Conservation (phyloP, 352 stramenopile genomes). For the Phytophthora crassamura region DNA sequence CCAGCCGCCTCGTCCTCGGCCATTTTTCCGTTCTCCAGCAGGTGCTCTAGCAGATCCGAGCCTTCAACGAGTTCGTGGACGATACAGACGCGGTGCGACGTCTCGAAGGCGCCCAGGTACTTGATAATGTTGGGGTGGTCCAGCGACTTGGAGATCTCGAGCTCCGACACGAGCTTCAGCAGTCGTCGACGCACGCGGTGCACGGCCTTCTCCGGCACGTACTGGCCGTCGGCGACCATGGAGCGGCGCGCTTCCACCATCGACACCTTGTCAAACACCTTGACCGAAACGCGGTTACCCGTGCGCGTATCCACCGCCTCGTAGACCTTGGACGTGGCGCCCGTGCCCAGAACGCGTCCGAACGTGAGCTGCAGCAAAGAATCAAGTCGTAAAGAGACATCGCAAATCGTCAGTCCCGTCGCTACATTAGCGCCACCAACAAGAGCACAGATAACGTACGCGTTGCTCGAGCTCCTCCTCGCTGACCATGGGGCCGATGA, state of each 20-base stretch:
- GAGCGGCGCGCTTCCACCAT: conserved; percentile 83
- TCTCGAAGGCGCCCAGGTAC: conserved; percentile 78
- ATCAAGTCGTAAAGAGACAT: conserved; percentile 10
- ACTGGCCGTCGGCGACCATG: conserved; percentile 72
- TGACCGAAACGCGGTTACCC: conserved; percentile 66
- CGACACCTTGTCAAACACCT: conserved; percentile 85
- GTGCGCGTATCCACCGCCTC: conserved; percentile 61
- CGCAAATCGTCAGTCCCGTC: conserved; percentile 23
- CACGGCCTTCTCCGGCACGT: conserved; percentile 71
- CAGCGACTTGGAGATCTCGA: conserved; percentile 80
- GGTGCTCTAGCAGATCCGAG: conserved; percentile 73
- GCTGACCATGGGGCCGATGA: conserved; percentile 71
- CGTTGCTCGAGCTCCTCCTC: conserved; percentile 61
- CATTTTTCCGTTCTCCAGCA: conserved; percentile 81
- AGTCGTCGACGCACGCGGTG: conserved; percentile 73
- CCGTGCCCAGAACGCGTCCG: conserved; percentile 63
- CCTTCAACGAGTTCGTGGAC: conserved; percentile 82
- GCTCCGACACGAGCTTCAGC: conserved; percentile 82
- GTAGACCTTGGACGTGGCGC: conserved; percentile 82
- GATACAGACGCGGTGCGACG: conserved; percentile 80
- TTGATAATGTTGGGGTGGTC: conserved; percentile 85
- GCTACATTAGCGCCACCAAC: not conserved
- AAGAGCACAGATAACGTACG: conserved; percentile 33
- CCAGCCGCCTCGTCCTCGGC: conserved; percentile 55
- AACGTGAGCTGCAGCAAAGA: conserved; percentile 61